Evolutionary conservation across 106 monocot genomes (phyloP).

Genomic region (Agapanthus africanus): DNA sequence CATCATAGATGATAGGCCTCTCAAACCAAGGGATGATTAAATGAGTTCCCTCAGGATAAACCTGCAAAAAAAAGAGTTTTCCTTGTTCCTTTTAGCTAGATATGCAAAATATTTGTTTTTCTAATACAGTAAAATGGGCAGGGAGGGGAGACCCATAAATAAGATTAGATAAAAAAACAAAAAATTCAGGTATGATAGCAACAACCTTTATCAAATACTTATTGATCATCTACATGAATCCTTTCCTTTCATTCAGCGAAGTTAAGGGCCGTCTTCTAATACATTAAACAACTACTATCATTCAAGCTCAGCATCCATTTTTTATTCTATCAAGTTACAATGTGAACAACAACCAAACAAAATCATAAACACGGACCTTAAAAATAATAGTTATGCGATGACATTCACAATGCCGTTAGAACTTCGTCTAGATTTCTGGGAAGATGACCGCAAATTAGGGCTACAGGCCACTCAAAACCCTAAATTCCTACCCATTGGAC

Average conservation of each 20-base stretch:
- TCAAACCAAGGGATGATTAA: constrained; percentile 25
- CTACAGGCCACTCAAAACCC: neutral
- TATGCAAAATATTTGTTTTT: neutral
- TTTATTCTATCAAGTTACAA: neutral
- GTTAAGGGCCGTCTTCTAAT: too few species aligned
- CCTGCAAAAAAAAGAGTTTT: constrained; percentile 9
- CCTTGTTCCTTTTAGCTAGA: neutral
- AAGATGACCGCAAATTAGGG: neutral
- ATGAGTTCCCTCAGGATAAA: constrained; percentile 28
- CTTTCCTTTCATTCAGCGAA: too few species aligned
- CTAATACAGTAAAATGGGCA: neutral
- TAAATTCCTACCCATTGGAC: neutral
- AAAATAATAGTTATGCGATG: neutral
- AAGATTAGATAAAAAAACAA: neutral
- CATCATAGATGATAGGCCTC: constrained; percentile 27
- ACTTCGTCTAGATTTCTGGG: neutral
- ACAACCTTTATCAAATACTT: too few species aligned
- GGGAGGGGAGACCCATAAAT: neutral
- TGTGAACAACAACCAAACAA: neutral
- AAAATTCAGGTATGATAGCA: too few species aligned
- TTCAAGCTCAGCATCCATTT: too few species aligned
- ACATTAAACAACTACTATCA: too few species aligned
- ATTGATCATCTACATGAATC: too few species aligned
- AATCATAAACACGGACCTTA: neutral
- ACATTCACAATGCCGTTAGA: neutral